Percentiles rank a stretch among this genome's conserved stretches.
Conservation (phyloP, 768 basidiomycete genomes). For the Termitomyces heimii region DNA sequence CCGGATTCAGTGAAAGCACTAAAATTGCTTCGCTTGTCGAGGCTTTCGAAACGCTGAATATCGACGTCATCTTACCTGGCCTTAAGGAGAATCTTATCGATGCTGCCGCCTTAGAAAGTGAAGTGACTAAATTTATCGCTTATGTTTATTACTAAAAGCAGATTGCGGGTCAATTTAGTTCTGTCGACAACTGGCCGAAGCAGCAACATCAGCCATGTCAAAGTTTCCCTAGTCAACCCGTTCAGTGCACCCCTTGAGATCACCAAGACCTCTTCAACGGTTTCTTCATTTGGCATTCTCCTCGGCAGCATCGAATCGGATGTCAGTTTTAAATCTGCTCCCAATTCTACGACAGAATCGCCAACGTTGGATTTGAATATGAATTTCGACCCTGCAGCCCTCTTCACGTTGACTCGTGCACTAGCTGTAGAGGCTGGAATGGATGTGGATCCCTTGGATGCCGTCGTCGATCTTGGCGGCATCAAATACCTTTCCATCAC, state of each 20-base stretch:
- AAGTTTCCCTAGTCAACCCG: constrained; percentile 58
- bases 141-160: background rate
- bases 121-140: constrained; percentile 21
- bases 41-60: constrained; percentile 55
- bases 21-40: constrained; percentile 47
- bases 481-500: constrained; percentile 48
- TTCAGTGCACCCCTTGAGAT: constrained; percentile 58
- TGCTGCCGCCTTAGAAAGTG: constrained; percentile 49
- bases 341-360: constrained; percentile 50
- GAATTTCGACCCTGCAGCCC: constrained; percentile 61
- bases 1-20: constrained; percentile 57
- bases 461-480: constrained; percentile 62
- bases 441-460: constrained; percentile 55
- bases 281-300: constrained; percentile 53
- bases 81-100: constrained; percentile 52
- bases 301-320: constrained; percentile 55
- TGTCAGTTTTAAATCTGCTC: constrained; percentile 44
- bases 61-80: constrained; percentile 54
- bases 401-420: constrained; percentile 67
- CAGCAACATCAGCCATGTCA: constrained; percentile 62
- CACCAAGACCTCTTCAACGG: constrained; percentile 52
- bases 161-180: constrained; percentile 28
- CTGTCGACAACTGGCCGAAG: constrained; percentile 55
- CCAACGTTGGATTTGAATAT: constrained; percentile 55
- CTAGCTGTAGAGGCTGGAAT: constrained; percentile 62